A percentile compares a stretch with the other conserved stretches of the same genome.
phyloP scores from a whole-genome alignment of 2,329 filamentous ascomycete species.

The Podosphaera xanthii region DNA sequence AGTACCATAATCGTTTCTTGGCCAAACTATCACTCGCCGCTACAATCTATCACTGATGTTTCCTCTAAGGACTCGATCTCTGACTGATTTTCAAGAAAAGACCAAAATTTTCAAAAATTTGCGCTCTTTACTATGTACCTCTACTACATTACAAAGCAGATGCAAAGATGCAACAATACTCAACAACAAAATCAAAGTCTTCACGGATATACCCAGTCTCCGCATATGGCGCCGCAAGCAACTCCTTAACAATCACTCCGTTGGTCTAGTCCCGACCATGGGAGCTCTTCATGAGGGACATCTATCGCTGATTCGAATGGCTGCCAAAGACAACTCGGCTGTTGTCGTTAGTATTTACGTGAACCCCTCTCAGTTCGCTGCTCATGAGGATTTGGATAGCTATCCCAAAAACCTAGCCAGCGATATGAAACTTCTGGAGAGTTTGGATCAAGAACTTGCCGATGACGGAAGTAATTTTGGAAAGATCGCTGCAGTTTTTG shows the following conservation, averaged over 20 bases:
- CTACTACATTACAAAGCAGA: conserved; percentile 3
- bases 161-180: conserved; percentile 20
- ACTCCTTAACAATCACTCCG: conserved; percentile 40
- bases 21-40: no score
- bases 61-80: no score
- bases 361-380: conserved; percentile 89
- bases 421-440: conserved; percentile 44
- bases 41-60: no score
- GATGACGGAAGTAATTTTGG: conserved; percentile 33
- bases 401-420: conserved; percentile 79
- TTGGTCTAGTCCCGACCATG: conserved; percentile 92
- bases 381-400: conserved; percentile 64
- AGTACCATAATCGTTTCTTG: no score
- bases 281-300: conserved; percentile 89
- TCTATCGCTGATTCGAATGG: conserved; percentile 61
- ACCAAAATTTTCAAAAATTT: neutral
- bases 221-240: conserved; percentile 47
- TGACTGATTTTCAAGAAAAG: neutral
- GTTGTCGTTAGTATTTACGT: conserved; percentile 87
- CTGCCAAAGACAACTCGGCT: conserved; percentile 62
- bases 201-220: conserved; percentile 51
- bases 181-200: conserved; percentile 39
- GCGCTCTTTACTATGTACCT: neutral
- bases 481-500: conserved; percentile 62
- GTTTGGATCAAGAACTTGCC: conserved; percentile 52